Evolutionary conservation across 2,329 filamentous ascomycete genomes (phyloP).

Genomic region (Pyricularia sp.): DNA sequence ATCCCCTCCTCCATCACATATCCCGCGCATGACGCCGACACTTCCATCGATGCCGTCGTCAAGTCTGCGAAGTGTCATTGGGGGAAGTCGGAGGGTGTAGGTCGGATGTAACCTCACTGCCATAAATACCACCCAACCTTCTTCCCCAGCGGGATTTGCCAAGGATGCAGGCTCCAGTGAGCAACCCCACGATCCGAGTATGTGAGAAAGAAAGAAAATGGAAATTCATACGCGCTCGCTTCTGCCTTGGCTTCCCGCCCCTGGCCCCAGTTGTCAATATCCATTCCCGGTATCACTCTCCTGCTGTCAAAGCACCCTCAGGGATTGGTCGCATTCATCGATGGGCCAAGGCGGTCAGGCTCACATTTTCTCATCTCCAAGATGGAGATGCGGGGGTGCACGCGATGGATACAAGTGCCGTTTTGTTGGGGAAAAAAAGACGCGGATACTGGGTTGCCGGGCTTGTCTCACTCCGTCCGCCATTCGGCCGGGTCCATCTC

Average conservation of each 20-base stretch:
- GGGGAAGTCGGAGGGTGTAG: neutral
- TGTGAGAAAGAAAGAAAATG: neutral
- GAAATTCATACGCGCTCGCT: neutral
- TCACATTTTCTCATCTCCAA: neutral
- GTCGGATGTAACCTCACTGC: neutral
- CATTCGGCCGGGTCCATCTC: neutral
- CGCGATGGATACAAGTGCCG: neutral
- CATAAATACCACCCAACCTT: neutral
- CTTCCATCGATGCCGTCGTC: neutral
- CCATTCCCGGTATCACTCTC: neutral
- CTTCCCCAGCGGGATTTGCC: neutral
- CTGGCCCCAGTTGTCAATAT: neutral
- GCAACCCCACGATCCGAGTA: neutral
- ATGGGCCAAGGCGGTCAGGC: neutral
- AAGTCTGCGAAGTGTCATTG: neutral
- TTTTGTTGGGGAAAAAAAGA: neutral
- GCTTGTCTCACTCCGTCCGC: neutral
- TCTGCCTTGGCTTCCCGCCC: neutral
- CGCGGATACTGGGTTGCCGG: neutral
- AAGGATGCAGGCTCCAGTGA: neutral
- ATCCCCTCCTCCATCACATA: neutral
- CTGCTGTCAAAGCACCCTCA: neutral
- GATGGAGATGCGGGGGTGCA: neutral
- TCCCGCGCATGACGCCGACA: neutral
- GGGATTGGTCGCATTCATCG: neutral